Evolutionary conservation across 345 rosid species (phyloP), one percentile per base, ranked within the genome.

Genomic region (Pelargonium nanum): DNA sequence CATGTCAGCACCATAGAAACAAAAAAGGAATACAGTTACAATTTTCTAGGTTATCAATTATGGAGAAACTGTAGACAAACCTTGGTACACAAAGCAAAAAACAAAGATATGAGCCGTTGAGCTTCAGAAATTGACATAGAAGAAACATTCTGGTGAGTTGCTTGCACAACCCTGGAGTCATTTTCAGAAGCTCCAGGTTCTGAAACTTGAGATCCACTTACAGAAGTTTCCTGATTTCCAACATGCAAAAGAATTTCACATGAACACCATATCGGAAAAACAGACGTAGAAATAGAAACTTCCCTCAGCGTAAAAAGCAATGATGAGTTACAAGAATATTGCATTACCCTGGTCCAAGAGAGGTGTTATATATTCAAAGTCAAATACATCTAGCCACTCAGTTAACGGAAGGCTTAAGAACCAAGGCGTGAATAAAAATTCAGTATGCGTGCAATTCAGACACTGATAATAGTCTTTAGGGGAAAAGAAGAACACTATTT

Each of bases 31-130:
- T 9, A n/a, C 5, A 17, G 48, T 51, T 24, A 25, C 59, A n/a
- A n/a, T n/a, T n/a, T n/a, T 4, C 5, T 54, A 28, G 8, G 5
- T 6, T 26, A 24, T n/a, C 15, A 26, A 17, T 6, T n/a, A n/a
- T 56, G 48, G 45, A 23, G 54, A 55, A 21, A 12, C 59, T 59
- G n/a, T 48, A 56, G 19, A 56, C 80, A 58, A 57, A 92, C 99
- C 97, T 92, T 89, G 65, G 87, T 87, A 72, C 97, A 92, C 59
- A 92, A 84, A 68, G 98, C 96, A 63, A 87, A 92, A 80, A 79
- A 87, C 70, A 92, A 75, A 70, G 99, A 92, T 70, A 81, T 72
- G n/a, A 77, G 79, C 61, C 91, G 82, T 70, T 92, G 99, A 68
- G 89, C 89, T 76, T 89, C 99, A 65, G 89, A 61, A 68, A 77